Evolutionary conservation across 305 asterid species (phyloP).

Genomic region (Plantago coronopus): DNA sequence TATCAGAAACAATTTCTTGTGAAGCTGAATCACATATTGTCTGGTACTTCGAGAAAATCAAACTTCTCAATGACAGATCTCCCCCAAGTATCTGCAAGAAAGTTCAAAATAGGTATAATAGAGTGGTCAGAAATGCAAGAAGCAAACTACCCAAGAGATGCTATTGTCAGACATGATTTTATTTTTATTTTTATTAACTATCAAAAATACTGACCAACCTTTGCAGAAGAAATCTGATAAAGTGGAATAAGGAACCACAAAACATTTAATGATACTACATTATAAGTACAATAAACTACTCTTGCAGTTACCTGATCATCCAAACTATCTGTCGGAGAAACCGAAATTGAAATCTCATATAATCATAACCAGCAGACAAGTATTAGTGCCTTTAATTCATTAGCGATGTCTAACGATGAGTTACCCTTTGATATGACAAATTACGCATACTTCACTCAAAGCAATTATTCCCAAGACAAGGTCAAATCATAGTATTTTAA

Average conservation of each 20-base stretch:
- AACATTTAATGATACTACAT: not conserved
- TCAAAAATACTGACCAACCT: not conserved
- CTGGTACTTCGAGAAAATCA: conserved; percentile 65
- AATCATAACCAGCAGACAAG: not conserved
- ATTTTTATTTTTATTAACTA: not conserved
- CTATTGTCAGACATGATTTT: not conserved
- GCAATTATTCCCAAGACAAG: not conserved
- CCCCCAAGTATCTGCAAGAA: conserved; percentile 63
- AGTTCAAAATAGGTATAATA: no score
- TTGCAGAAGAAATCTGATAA: not conserved
- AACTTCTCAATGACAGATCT: conserved; percentile 51
- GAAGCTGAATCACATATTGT: conserved; percentile 60
- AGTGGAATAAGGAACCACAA: not conserved
- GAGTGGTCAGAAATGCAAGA: no score
- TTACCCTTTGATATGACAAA: not conserved
- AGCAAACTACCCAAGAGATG: conserved; percentile 5
- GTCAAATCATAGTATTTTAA: not conserved
- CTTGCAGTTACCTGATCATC: no score
- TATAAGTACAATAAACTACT: no score
- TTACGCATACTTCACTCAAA: not conserved
- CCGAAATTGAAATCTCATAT: not conserved
- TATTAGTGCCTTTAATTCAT: not conserved
- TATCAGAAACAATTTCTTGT: conserved; percentile 56
- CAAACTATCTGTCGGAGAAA: no score
- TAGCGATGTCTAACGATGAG: not conserved